Base-by-base conservation (phyloP, 2,329 filamentous ascomycete genomes). In the Alternaria alternata region DNA sequence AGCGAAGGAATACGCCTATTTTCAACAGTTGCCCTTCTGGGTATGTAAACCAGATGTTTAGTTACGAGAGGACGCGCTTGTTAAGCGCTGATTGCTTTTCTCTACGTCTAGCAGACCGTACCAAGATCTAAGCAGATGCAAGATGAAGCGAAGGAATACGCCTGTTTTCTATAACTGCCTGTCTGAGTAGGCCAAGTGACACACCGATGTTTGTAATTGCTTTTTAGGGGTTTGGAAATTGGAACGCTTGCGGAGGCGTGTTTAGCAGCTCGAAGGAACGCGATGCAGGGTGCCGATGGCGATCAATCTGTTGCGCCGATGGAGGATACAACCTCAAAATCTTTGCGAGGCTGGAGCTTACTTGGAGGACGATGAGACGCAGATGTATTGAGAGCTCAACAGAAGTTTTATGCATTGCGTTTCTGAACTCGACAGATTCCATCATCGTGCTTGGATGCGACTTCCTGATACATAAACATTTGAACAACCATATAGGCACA, bases 1-100 rank as follows among this genome's bases (percentile, higher is more conserved):
- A 52, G 53, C 53, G 57, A 57, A 56, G 53, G 57, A 60, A 51
- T 47, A 32, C 53, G 57, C 57, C 57, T 60, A 42, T 47, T 59
- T 59, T 59, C 46, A 22, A 59, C 32, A 47, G 39, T 42, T 59
- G n/a, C 52, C 57, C 11, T 39, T 38, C 52, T 55, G 32, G 39
- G 52, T 38, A 38, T 20, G 16, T 30, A 18, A 4, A 38, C 14
- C 14, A 38, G 30, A 49, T n/a, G 9, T 20, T 38, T 49, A 9
- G 32, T 5, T 26, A 36, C 11, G 30, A 9, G 30, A 16, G 18
- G 24, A 36, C 16, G 32, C 51, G 39, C 51, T 43, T 53, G 41
- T 44, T 7, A 20, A 34, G 18, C 12, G 38, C 39, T 38, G 34
- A 36, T 55, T 59, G 38, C 46, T 59, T 59, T 59, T 59, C 34